phyloP scores from a whole-genome alignment of 2,329 filamentous ascomycete genomes.

The Ophiosphaerella korrae region DNA sequence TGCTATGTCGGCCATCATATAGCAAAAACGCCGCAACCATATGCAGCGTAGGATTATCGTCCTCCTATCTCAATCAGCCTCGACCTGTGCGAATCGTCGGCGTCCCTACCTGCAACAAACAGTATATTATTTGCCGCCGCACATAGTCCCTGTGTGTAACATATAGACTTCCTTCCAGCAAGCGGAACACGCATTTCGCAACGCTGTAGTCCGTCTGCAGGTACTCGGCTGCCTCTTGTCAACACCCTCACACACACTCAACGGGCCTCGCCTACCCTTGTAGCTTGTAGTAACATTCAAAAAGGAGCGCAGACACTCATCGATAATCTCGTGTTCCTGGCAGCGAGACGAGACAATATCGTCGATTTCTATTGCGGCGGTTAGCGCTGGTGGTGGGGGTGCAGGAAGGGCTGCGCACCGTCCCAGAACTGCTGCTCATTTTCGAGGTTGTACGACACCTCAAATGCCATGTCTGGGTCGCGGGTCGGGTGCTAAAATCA shows the following conservation, averaged over 20 bases:
- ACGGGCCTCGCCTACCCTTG: conserved; percentile 57
- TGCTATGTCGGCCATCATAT: conserved; percentile 80
- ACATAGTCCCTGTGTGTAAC: conserved; percentile 79
- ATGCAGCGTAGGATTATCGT: conserved; percentile 79
- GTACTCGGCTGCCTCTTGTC: conserved; percentile 63
- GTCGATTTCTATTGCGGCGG: conserved; percentile 62
- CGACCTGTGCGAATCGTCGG: neutral
- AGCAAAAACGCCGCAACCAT: conserved; percentile 83
- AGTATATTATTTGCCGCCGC: conserved; percentile 89
- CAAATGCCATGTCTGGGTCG: conserved; percentile 65
- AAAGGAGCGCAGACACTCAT: conserved; percentile 85
- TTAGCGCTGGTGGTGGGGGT: conserved; percentile 33
- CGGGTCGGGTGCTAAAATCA: conserved; percentile 42
- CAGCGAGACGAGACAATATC: conserved; percentile 66
- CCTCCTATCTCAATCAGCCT: conserved; percentile 67
- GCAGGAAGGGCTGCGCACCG: conserved; percentile 61
- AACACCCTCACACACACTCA: conserved; percentile 10
- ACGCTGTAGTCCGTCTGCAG: conserved; percentile 79
- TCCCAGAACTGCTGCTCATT: conserved; percentile 88
- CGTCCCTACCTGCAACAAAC: conserved; percentile 68
- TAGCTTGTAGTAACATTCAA: conserved; percentile 77
- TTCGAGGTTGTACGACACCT: conserved; percentile 71
- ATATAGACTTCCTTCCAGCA: conserved; percentile 79
- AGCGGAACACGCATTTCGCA: conserved; percentile 76
- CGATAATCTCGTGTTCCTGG: conserved; percentile 70